Base-by-base conservation (phyloP, 2,329 filamentous ascomycete genomes). In the Truncatella angustata region DNA sequence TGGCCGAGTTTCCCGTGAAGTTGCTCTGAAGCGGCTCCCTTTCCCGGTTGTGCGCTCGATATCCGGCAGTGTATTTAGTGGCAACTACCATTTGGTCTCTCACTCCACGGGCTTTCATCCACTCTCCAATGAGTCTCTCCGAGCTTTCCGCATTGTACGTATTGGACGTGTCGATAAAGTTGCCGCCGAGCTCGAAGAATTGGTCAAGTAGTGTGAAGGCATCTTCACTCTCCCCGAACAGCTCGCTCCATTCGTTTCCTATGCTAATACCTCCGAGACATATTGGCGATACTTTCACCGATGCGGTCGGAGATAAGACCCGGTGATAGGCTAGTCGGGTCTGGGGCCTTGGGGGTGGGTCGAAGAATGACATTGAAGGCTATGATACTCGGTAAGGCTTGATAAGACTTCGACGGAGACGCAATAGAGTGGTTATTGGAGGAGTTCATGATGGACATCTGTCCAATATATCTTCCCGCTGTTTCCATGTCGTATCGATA, bases 101-200 rank as follows among this genome's bases (percentile, higher is more conserved):
- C 56, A 77, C 79, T 6, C 68, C 60, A 12, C 75, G 73, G 3
- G 59, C 48, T 0, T 63, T 50, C 70, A 83, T 76, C 79, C 80
- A 86, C 57, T 84, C 79, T n/a, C 82, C 82, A 20, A 86, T 61
- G 75, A 76, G 82, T 12, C 53, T 58, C 57, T 85, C 82, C 0
- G 80, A 84, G 60, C 85, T 67, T 49, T 79, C 80, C 53, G 76
- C 58, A 58, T 85, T 78, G 66, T 85, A 86, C 57, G 72, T 73
- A 68, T 78, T 81, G 58, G 79, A 67, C 0, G 82, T 87, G 64
- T 88, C 85, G 62, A 88, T 84, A 65, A 88, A 86, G 69, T 88
- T 88, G 12, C 85, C 85, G 4, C 84, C 84, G 0, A 75, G 70
- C 12, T 73, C 71, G 50, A 71, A 74, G 66, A 77, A 87, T 51